Evolutionary conservation across 2,329 filamentous ascomycete species (phyloP), one percentile per base, ranked within the genome.

Genomic region (Alternaria atra): DNA sequence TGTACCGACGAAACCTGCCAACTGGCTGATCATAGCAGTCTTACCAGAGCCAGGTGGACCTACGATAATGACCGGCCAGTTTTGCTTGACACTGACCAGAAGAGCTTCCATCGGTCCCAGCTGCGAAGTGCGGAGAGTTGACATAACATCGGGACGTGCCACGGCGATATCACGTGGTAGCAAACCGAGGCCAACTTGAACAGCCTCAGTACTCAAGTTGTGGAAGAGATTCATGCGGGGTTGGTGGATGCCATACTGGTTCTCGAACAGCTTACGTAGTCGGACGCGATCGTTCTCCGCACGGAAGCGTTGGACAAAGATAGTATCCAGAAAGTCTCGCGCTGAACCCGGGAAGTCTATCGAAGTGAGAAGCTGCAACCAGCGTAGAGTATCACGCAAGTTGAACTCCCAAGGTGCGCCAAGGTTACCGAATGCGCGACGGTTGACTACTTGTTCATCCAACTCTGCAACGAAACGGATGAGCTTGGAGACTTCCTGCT

Each of bases 331-430:
- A 77, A 96, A 97, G 74, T 97, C 91, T 50, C 87, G 84, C 7
- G 87, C 84, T 32, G 81, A 82, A 2, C 87, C 87, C 27, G 86
- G 85, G 27, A 84, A 80, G 43, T 89, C 84, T 1, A 84, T 75
- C 0, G 86, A 86, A 10, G 86, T 85, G 32, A 91, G 82, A 13
- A 98, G 80, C 67, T 91, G 87, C 48, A 97, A 81, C 94, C 94
- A 98, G 62, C 94, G 87, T 56, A 95, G 87, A 3, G 93, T 92
- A 77, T 98, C 94, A 77, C 93, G 90, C 65, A 99, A 82, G 72
- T 97, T 99, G 76, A 97, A 95, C 74, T 97, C 95, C 95, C 93
- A 99, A 1, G 96, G 95, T 6, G 90, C 91, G 44, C 89, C 89
- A 40, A 83, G 76, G 12, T 80, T 77, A 37, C 86, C 87, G 63